Evolutionary conservation across 371 early-diverging fungal species (phyloP), one percentile per base, ranked within the genome.

Genomic region (Actinomucor elegans): DNA sequence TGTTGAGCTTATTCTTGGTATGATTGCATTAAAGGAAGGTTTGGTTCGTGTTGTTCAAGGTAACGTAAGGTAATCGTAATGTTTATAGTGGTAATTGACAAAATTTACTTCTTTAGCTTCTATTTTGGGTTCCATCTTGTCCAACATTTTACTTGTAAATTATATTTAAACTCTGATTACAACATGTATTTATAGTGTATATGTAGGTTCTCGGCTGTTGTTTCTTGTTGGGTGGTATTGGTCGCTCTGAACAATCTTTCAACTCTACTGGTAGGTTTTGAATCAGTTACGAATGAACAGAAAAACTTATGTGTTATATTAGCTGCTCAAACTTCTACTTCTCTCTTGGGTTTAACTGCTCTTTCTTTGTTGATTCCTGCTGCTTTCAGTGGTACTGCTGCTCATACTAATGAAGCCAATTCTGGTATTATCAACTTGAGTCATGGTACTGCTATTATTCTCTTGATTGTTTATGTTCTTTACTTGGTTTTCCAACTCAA

Each of bases 1-100:
- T 6, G 92, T 94, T 28, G 97, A 97, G 68, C 65, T 93, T 48
- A 83, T 92, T 48, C 69, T 93, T 31, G 86, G 87, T n/a, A 79
- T 95, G 46, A 70, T 94, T 59, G 96, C 97, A 5, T 75, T 97
- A 34, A 77, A 79, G 27, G 73, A 87, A 49, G 91, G 90, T 24
- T 73, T 92, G 48, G 72, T 94, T 17, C 75, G 76, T 11, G 91
- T 96, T 20, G 94, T 94, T 38, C 93, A 94, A 75, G 77, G 77
- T 75, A 56, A 32, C 36, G 36, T 18, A 20, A 9, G 2, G 27
- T 1, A 23, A 26, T 44, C n/a, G n/a, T n/a, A n/a, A n/a, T n/a
- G n/a, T n/a, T n/a, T n/a, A n/a, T n/a, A n/a, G n/a, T n/a, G n/a
- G n/a, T n/a, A n/a, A n/a, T n/a, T n/a, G n/a, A n/a, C n/a, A n/a